Percentiles rank a stretch among this genome's conserved stretches.
Conservation (phyloP, 495 filamentous ascomycete genomes). For the Penicillium bialowiezense region DNA sequence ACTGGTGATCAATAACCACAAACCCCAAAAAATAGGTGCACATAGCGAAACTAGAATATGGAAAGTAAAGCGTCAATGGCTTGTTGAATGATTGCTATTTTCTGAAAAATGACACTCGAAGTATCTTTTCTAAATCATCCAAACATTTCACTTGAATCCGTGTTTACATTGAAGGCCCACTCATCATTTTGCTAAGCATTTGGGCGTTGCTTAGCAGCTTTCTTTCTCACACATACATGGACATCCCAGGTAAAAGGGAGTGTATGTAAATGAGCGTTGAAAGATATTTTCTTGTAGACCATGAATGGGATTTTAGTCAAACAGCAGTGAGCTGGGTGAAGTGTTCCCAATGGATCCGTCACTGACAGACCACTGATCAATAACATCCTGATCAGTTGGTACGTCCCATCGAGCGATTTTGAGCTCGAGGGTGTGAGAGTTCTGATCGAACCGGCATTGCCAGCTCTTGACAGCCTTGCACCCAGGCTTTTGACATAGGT, state of each 20-base stretch:
- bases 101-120: neutral
- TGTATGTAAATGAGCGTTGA: conserved; percentile 8
- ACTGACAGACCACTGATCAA: conserved; percentile 20
- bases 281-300: neutral
- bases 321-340: conserved; percentile 7
- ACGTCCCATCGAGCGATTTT: conserved; percentile 27
- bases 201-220: neutral
- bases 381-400: conserved; percentile 19
- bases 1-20: too few relatives aligned
- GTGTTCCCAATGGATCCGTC: conserved; percentile 17
- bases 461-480: conserved; percentile 35
- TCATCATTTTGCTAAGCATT: neutral
- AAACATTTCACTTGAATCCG: neutral
- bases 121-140: neutral
- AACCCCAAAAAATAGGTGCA: too few relatives aligned
- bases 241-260: neutral
- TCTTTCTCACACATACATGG: conserved; percentile 12
- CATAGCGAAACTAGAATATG: too few relatives aligned
- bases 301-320: conserved; percentile 2
- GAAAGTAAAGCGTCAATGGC: too few relatives aligned
- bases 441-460: conserved; percentile 35
- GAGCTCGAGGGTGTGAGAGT: conserved; percentile 31
- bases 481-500: conserved; percentile 42
- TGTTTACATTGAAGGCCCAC: neutral
- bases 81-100: neutral